Evolutionary conservation across 2,329 filamentous ascomycete genomes (phyloP).

Genomic region (Coniella lustricola): DNA sequence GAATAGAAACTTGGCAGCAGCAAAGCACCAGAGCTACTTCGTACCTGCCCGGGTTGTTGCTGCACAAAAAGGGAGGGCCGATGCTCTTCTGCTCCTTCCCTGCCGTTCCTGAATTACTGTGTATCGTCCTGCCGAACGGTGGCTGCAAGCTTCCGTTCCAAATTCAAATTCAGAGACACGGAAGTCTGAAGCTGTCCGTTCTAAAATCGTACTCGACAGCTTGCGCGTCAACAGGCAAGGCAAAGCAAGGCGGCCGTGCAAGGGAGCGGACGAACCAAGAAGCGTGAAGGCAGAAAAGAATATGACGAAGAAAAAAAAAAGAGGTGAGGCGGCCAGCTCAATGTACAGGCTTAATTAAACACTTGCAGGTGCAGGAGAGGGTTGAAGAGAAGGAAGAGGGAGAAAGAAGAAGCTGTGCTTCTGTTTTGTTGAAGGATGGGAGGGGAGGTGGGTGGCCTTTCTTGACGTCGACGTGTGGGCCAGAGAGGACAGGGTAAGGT

Average conservation of each 20-base stretch:
- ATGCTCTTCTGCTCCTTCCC: no score
- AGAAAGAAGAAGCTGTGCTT: neutral
- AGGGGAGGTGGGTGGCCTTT: slow-evolving; percentile 1
- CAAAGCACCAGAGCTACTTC: neutral
- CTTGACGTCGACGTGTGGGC: neutral
- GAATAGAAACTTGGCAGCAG: slow-evolving; percentile 17
- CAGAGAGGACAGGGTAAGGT: neutral
- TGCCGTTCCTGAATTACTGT: no score
- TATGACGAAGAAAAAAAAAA: slow-evolving; percentile 3
- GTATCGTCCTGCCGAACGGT: neutral
- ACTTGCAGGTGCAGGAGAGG: slow-evolving; percentile 18
- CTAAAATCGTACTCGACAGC: neutral
- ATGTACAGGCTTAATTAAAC: slow-evolving; percentile 26
- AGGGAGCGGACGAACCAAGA: slow-evolving; percentile 5
- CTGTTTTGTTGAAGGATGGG: slow-evolving; percentile 9
- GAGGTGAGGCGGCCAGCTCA: slow-evolving; percentile 17
- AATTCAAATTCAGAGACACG: no score
- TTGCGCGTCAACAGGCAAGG: neutral
- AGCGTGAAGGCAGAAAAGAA: slow-evolving; percentile 10
- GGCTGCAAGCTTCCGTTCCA: neutral
- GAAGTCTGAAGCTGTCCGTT: no score
- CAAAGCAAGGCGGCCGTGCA: neutral
- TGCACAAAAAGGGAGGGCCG: neutral
- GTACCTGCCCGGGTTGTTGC: neutral
- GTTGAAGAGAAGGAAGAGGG: slow-evolving; percentile 3